These are phyloP conservation scores for Aspergillus caelatus DNA, from an alignment of 2,329 filamentous ascomycete genomes.

Conservation along the genomic window DNA sequence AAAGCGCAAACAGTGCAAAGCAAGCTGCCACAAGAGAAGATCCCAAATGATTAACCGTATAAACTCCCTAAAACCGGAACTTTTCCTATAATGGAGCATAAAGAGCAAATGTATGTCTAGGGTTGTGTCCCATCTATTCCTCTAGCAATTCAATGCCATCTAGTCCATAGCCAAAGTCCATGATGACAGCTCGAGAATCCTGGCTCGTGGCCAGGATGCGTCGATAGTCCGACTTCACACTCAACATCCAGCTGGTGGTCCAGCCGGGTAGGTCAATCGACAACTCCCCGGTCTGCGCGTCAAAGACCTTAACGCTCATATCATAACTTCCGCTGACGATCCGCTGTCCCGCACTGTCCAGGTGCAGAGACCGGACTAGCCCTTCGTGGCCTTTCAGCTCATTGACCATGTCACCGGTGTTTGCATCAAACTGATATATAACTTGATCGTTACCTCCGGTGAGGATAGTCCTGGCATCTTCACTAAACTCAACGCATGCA, in stretches of 20 bases:
- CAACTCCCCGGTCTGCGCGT: slow-evolving; percentile 76
- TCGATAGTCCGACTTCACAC: slow-evolving; percentile 92
- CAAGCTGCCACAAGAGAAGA: neutral
- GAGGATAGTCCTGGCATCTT: slow-evolving; percentile 90
- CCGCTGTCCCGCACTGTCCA: slow-evolving; percentile 82
- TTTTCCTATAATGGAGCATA: slow-evolving; percentile 3
- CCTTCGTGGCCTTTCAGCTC: slow-evolving; percentile 81
- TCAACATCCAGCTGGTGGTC: slow-evolving; percentile 96
- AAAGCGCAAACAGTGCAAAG: neutral
- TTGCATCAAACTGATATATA: slow-evolving; percentile 94
- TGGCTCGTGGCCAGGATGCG: slow-evolving; percentile 94
- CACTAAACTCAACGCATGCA: slow-evolving; percentile 93
- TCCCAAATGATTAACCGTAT: neutral
- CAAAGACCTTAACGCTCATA: slow-evolving; percentile 91
- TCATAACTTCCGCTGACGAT: slow-evolving; percentile 94
- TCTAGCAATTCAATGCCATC: slow-evolving; percentile 57
- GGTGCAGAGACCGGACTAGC: slow-evolving; percentile 85
- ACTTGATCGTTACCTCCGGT: slow-evolving; percentile 94
- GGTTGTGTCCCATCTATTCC: slow-evolving; percentile 28
- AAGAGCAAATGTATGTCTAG: slow-evolving; percentile 9
- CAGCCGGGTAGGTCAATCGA: slow-evolving; percentile 88
- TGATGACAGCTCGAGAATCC: slow-evolving; percentile 85
- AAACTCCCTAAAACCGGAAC: slow-evolving; percentile 6
- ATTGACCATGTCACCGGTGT: slow-evolving; percentile 80
- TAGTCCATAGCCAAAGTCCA: slow-evolving; percentile 79